These are phyloP conservation scores for Ophiostoma novo-ulmi DNA, from an alignment of 2,329 filamentous ascomycete species.

Conservation along the genomic window DNA sequence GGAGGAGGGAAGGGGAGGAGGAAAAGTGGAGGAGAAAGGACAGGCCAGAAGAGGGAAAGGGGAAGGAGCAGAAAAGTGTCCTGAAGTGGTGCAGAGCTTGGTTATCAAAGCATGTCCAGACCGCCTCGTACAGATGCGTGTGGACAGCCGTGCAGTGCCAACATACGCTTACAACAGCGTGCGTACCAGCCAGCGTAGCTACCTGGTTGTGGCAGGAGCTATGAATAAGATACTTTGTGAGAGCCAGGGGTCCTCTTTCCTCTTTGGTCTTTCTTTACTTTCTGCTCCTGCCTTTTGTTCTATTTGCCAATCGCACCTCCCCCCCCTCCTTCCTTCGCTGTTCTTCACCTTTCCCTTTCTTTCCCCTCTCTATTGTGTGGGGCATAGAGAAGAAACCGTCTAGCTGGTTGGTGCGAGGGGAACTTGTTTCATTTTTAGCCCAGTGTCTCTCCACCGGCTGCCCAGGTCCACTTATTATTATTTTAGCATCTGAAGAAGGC, in stretches of 20 bases:
- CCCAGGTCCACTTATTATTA: constrained; percentile 11
- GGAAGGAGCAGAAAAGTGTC: constrained; percentile 10
- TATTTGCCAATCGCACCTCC: background rate
- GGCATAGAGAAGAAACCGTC: constrained; percentile 16
- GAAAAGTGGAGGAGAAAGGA: background rate
- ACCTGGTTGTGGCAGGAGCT: background rate
- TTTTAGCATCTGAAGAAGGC: background rate
- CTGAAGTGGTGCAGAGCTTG: background rate
- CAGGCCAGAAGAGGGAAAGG: background rate
- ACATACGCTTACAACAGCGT: background rate
- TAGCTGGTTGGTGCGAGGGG: constrained; percentile 7
- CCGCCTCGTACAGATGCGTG: constrained; percentile 6
- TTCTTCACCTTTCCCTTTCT: background rate
- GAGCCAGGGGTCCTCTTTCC: background rate
- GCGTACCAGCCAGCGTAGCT: background rate
- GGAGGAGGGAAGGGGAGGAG: constrained; percentile 1
- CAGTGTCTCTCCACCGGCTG: constrained; percentile 8
- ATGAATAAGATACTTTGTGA: background rate
- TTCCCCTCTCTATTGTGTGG: background rate
- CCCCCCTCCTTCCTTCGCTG: background rate
- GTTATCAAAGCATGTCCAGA: constrained; percentile 2
- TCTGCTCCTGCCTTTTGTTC: background rate
- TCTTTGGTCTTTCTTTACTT: background rate
- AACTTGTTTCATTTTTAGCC: constrained; percentile 16
- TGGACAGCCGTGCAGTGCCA: background rate